Evolutionary conservation across 2,329 filamentous ascomycete species (phyloP).

Genomic region (Phialocephala subalpina): DNA sequence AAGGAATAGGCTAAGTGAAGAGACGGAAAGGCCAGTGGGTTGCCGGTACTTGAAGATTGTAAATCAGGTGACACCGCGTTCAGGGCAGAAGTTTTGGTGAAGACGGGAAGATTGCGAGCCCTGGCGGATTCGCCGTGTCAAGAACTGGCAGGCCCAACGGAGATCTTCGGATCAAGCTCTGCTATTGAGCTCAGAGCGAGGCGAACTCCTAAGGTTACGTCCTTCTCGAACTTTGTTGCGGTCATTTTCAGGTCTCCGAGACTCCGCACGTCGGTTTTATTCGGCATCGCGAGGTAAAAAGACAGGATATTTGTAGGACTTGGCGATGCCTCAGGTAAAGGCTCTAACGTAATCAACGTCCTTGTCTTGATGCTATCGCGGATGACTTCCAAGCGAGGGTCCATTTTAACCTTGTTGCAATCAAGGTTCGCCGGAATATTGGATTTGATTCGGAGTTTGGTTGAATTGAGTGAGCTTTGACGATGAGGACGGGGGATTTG

Average conservation of each 20-base stretch:
- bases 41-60: slow-evolving; percentile 1
- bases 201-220: too few relatives aligned
- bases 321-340: neutral
- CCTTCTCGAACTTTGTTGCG: too few relatives aligned
- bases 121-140: too few relatives aligned
- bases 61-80: slow-evolving; percentile 5
- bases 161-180: too few relatives aligned
- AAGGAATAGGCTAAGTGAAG: neutral
- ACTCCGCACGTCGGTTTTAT: too few relatives aligned
- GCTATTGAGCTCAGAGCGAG: too few relatives aligned
- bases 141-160: too few relatives aligned
- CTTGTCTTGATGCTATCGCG: neutral
- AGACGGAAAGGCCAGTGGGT: neutral
- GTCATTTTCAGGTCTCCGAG: too few relatives aligned
- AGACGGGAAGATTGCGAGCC: too few relatives aligned
- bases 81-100: neutral
- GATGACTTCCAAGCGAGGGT: neutral
- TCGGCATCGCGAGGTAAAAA: too few relatives aligned
- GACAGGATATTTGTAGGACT: neutral
- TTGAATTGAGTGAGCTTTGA: slow-evolving; percentile 3
- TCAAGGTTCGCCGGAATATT: neutral
- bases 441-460: neutral
- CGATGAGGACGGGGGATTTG: neutral
- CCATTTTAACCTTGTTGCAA: neutral
- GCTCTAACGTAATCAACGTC: neutral